These are phyloP conservation scores for Tricharina praecox DNA, from an alignment of 495 filamentous ascomycete genomes.

Conservation along the genomic window DNA sequence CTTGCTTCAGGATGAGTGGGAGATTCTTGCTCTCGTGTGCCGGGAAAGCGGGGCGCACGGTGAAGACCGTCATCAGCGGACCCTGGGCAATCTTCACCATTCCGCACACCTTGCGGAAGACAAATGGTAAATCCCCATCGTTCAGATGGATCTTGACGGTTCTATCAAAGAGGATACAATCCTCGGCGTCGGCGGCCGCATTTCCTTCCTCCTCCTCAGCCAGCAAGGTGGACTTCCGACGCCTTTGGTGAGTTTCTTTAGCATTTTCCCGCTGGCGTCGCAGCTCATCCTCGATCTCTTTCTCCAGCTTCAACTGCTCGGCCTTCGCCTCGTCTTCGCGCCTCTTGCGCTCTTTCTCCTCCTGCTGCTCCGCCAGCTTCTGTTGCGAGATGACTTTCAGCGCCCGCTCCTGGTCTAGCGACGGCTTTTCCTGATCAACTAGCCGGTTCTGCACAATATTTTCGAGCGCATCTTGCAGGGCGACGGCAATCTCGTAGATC, in stretches of 20 bases:
- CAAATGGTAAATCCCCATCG: conserved; percentile 35
- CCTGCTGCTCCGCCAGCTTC: conserved; percentile 37
- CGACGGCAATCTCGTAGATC: conserved; percentile 72
- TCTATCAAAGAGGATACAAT: conserved; percentile 54
- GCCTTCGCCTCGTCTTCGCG: conserved; percentile 35
- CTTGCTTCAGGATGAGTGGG: conserved; percentile 56
- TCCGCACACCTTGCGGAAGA: conserved; percentile 48
- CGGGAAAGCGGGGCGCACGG: conserved; percentile 46
- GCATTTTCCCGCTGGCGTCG: conserved; percentile 43
- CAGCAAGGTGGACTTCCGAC: conserved; percentile 24
- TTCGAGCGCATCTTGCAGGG: conserved; percentile 74
- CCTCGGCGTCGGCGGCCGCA: conserved; percentile 22
- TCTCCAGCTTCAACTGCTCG: conserved; percentile 33
- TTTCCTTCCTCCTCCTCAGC: conserved; percentile 14
- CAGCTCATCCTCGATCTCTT: conserved; percentile 46
- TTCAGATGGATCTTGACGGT: conserved; percentile 41
- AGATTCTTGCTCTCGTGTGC: conserved; percentile 31
- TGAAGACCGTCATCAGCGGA: conserved; percentile 43
- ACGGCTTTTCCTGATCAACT: conserved; percentile 57
- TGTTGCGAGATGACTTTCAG: conserved; percentile 43
- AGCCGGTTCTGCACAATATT: conserved; percentile 55
- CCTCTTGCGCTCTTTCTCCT: conserved; percentile 34
- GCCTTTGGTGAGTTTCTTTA: conserved; percentile 38
- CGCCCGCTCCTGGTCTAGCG: conserved; percentile 76
- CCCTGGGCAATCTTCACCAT: conserved; percentile 42